Evolutionary conservation across 1,284 basidiomycete species (phyloP).

Genomic region (Rhizopogon hawkerae): DNA sequence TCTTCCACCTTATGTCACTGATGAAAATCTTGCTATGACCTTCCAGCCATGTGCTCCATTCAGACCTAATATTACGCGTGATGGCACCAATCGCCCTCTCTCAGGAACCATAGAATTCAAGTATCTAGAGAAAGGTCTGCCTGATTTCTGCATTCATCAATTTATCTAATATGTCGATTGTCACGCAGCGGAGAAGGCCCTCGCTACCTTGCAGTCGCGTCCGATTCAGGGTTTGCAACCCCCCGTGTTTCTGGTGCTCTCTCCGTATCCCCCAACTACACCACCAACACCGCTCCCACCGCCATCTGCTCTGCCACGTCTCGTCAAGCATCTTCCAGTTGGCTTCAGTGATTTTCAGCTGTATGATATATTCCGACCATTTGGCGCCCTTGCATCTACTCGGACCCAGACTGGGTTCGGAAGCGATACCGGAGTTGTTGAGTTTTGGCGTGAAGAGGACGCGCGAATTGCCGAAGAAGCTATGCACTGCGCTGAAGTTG

Average conservation of each 20-base stretch:
- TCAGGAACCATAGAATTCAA: slow-evolving; percentile 72
- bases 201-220: slow-evolving; percentile 72
- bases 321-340: slow-evolving; percentile 68
- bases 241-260: slow-evolving; percentile 54
- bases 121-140: slow-evolving; percentile 65
- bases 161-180: slow-evolving; percentile 8
- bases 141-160: slow-evolving; percentile 9
- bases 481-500: slow-evolving; percentile 73
- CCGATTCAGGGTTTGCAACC: slow-evolving; percentile 52
- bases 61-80: slow-evolving; percentile 63
- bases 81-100: slow-evolving; percentile 42
- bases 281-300: slow-evolving; percentile 65
- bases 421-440: slow-evolving; percentile 65
- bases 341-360: slow-evolving; percentile 64
- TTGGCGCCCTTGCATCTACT: slow-evolving; percentile 62
- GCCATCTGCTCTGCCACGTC: slow-evolving; percentile 62
- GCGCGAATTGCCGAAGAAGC: slow-evolving; percentile 68
- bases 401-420: slow-evolving; percentile 66
- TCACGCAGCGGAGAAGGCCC: slow-evolving; percentile 73
- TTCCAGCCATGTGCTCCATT: slow-evolving; percentile 70
- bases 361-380: slow-evolving; percentile 71
- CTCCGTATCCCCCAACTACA: slow-evolving; percentile 63
- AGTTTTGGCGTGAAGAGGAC: slow-evolving; percentile 87
- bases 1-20: slow-evolving; percentile 59
- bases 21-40: slow-evolving; percentile 63